A percentile compares a stretch with the other conserved stretches of the same genome.
phyloP scores from a whole-genome alignment of 176 grass and related monocot genomes.

The Musa schizocarpa region DNA sequence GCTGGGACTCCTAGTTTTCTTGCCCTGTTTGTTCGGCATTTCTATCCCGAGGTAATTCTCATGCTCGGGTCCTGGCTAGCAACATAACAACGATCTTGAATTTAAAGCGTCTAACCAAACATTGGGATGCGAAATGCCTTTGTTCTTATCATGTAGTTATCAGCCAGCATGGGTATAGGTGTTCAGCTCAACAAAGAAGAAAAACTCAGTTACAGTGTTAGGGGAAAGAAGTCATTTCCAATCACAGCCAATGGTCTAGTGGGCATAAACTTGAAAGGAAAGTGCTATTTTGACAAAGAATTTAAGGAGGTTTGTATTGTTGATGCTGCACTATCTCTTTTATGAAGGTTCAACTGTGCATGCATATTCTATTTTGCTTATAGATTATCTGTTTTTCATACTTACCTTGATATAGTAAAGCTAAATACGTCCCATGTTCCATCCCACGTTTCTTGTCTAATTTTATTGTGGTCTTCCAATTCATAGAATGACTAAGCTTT shows the following conservation, averaged over 20 bases:
- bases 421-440: background rate
- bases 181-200: slow-evolving; percentile 38
- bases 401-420: background rate
- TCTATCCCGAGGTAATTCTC: slow-evolving; percentile 38
- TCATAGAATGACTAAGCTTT: no score
- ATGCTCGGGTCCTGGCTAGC: background rate
- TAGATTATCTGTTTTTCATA: background rate
- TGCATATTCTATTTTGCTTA: background rate
- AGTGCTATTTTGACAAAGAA: slow-evolving; percentile 34
- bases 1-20: slow-evolving; percentile 40
- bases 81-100: background rate
- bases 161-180: slow-evolving; percentile 52
- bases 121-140: background rate
- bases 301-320: slow-evolving; percentile 46
- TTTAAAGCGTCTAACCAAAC: background rate
- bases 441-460: background rate
- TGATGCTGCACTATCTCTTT: background rate
- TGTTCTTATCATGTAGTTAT: slow-evolving; percentile 32
- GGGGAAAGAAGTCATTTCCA: slow-evolving; percentile 49
- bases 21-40: slow-evolving; percentile 49
- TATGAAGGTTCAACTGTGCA: background rate
- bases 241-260: slow-evolving; percentile 33
- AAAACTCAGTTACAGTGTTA: slow-evolving; percentile 42
- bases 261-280: slow-evolving; percentile 56
- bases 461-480: no score